Conservation (phyloP, 495 filamentous ascomycete genomes). For the Penicillium crystallinum region DNA sequence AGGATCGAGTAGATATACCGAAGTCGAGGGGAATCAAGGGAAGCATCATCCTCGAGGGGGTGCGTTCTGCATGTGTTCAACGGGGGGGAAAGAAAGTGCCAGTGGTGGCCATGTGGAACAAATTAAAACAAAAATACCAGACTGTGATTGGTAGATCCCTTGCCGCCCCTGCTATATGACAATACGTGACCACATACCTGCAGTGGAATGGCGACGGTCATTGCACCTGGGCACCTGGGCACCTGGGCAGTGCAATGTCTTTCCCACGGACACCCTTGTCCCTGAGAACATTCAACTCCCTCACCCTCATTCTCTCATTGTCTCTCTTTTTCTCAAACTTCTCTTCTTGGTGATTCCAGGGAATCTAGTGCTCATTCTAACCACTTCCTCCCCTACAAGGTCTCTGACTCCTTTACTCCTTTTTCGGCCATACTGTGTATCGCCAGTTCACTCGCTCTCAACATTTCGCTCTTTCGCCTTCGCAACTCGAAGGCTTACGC, state of each 20-base stretch:
- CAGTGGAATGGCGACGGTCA: background rate
- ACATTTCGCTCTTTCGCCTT: constrained; percentile 11
- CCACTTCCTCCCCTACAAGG: constrained; percentile 6
- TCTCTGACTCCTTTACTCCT: constrained; percentile 12
- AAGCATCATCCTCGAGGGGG: too few relatives aligned
- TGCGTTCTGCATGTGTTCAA: background rate
- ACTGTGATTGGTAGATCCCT: background rate
- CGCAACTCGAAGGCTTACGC: background rate
- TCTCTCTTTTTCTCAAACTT: constrained; percentile 8
- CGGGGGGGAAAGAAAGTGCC: background rate
- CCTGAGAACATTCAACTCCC: constrained; percentile 4
- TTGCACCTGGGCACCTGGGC: background rate
- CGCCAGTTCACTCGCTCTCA: constrained; percentile 34
- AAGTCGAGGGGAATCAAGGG: background rate
- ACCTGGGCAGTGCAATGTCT: background rate
- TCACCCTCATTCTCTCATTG: constrained; percentile 20
- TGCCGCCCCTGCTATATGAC: constrained; percentile 4
- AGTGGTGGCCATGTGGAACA: background rate
- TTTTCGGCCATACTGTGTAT: constrained; percentile 35
- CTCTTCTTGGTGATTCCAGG: constrained; percentile 6
- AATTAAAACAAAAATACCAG: background rate
- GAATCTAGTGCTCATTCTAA: background rate
- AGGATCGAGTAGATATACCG: background rate
- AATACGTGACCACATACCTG: constrained; percentile 2
- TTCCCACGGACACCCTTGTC: constrained; percentile 2